Evolutionary conservation across 2,329 filamentous ascomycete genomes (phyloP), one percentile per base, ranked within the genome.

Genomic region (Paraphoma sp.): DNA sequence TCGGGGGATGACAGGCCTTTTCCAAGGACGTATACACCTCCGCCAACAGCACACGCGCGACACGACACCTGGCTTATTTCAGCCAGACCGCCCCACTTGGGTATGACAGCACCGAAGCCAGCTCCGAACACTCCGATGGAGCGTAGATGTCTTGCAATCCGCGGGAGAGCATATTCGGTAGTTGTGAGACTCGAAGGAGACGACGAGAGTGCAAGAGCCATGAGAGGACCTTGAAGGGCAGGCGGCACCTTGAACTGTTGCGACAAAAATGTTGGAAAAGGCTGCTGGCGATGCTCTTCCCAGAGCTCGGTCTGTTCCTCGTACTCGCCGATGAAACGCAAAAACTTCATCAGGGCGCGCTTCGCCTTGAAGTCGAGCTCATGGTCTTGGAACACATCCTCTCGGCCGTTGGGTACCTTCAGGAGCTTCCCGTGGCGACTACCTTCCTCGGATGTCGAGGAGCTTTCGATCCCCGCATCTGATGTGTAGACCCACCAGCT

Each of bases 11-110:
- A 65, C 51, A 95, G 80, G 9, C 87, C 87, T 47, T 89, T 89
- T 43, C 88, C 90, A 14, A 98, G 85, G 74, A 97, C 91, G 78
- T 98, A 98, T 3, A 96, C 86, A 10, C 89, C 92, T 46, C 95
- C 95, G 36, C 94, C 94, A 6, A 99, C 95, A 17, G 94, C 94
- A 59, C 89, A 88, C 40, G 94, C 92, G 65, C 94, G 90, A 74
- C 95, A 98, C 4, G 89, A 91, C 23, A 97, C 93, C 80, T 99
- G 94, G 30, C 91, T 87, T 57, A 98, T 87, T 77, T 99, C 94
- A 31, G 92, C 90, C 45, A 90, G 83, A 29, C 94, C 93, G 45
- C 94, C 94, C 89, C 93, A 99, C 82, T 97, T 97, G 18, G 93
- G 89, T 64, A 96, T 86, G 11, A 99, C 87, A 45, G 92, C 91